These are phyloP conservation scores for Noccaea caerulescens DNA, from an alignment of 345 rosid genomes.

Conservation along the genomic window DNA sequence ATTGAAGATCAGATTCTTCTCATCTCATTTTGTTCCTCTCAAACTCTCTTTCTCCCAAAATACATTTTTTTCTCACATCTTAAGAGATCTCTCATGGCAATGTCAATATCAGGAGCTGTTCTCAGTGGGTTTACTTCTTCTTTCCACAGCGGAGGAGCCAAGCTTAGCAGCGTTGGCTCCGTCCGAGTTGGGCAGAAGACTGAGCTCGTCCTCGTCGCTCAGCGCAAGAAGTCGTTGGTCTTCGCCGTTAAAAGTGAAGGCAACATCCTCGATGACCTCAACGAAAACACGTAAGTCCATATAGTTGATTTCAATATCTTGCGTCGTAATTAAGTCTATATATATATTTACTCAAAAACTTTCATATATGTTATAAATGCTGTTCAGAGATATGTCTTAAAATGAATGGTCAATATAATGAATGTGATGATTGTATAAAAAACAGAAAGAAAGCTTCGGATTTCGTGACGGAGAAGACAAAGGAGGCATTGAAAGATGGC, in stretches of 20 bases:
- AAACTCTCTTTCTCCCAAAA: neutral
- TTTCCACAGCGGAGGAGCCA: constrained; percentile 17
- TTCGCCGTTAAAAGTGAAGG: constrained; percentile 35
- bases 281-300: constrained; percentile 38
- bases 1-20: constrained; percentile 6
- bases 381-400: neutral
- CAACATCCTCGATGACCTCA: constrained; percentile 40
- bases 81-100: constrained; percentile 19
- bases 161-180: neutral
- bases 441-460: constrained; percentile 41
- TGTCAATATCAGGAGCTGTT: constrained; percentile 41
- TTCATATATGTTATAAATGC: neutral
- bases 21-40: constrained; percentile 26
- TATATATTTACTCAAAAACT: neutral
- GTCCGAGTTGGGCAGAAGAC: constrained; percentile 27
- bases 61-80: neutral
- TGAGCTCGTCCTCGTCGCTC: constrained; percentile 23
- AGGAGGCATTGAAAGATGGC: constrained; percentile 33
- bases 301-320: neutral
- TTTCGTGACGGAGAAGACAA: constrained; percentile 37
- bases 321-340: neutral
- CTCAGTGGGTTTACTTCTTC: constrained; percentile 31
- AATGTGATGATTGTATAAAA: neutral
- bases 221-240: constrained; percentile 39
- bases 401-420: neutral